These are phyloP conservation scores for Erigeron philadelphicus DNA, from an alignment of 140 eudicot species.

Conservation along the genomic window DNA sequence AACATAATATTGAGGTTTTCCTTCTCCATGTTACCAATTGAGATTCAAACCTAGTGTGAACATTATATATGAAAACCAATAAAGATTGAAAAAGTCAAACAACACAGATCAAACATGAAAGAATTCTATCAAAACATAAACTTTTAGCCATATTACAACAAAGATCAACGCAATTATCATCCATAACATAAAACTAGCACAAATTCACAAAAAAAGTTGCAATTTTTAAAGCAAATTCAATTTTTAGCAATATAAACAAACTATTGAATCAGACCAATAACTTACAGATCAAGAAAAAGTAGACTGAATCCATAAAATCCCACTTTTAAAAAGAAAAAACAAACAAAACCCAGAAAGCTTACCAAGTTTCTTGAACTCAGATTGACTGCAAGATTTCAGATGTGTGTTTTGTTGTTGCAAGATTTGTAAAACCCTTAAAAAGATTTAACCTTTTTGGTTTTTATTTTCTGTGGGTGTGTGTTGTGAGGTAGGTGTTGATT, in stretches of 20 bases:
- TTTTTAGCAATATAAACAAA: background rate
- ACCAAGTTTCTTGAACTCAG: constrained; percentile 19
- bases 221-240: background rate
- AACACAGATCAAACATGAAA: constrained; percentile 20
- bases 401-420: constrained; percentile 21
- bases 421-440: constrained; percentile 21
- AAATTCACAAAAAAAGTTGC: background rate
- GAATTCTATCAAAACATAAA: constrained; percentile 14
- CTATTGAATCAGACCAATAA: constrained; percentile 19
- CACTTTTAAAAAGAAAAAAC: constrained; percentile 17
- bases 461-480: constrained; percentile 18
- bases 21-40: no score
- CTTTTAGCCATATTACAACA: background rate
- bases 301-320: constrained; percentile 6
- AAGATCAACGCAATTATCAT: constrained; percentile 23
- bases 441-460: constrained; percentile 26
- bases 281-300: constrained; percentile 29
- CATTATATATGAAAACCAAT: background rate
- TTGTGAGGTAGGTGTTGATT: constrained; percentile 39
- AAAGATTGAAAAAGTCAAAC: constrained; percentile 20
- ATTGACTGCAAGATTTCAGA: background rate
- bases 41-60: no score
- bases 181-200: constrained; percentile 1
- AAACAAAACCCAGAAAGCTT: constrained; percentile 30
- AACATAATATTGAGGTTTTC: background rate